Evolutionary conservation across 2,329 filamentous ascomycete genomes (phyloP).

Genomic region (Cladosporium cucumerinum): DNA sequence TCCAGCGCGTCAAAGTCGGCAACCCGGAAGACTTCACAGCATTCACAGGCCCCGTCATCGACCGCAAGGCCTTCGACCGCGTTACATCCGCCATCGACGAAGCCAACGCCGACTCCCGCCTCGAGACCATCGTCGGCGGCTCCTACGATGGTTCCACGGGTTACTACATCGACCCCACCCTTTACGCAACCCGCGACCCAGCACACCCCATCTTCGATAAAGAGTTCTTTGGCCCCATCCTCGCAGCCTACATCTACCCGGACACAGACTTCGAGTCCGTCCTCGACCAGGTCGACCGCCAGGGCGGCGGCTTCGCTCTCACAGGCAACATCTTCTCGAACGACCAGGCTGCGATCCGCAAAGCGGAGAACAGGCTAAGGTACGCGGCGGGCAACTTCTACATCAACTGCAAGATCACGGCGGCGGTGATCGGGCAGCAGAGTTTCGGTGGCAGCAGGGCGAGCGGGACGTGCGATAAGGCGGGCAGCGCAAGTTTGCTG

Average conservation of each 20-base stretch:
- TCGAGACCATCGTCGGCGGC: conserved; percentile 72
- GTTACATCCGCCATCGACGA: conserved; percentile 72
- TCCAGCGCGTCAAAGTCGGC: conserved; percentile 67
- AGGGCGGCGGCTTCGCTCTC: conserved; percentile 57
- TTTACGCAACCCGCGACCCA: conserved; percentile 73
- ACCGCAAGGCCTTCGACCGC: conserved; percentile 77
- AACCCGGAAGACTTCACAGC: conserved; percentile 67
- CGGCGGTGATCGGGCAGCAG: conserved; percentile 42
- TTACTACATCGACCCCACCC: conserved; percentile 79
- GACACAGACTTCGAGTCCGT: conserved; percentile 68
- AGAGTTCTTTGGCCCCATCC: conserved; percentile 79
- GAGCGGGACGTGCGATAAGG: conserved; percentile 58
- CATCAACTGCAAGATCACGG: conserved; percentile 74
- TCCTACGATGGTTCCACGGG: conserved; percentile 74
- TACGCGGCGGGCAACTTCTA: conserved; percentile 81
- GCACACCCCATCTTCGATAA: conserved; percentile 69
- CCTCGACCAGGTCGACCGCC: conserved; percentile 47
- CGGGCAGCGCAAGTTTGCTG: conserved; percentile 51
- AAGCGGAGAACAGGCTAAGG: conserved; percentile 67
- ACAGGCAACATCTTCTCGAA: conserved; percentile 73
- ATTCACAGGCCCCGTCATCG: conserved; percentile 86
- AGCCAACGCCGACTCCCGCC: conserved; percentile 70
- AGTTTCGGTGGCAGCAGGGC: conserved; percentile 52
- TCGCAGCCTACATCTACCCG: conserved; percentile 74
- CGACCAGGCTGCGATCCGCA: conserved; percentile 63